These are phyloP conservation scores for Arctium minus DNA, from an alignment of 129 eudicot genomes.

Conservation along the genomic window DNA sequence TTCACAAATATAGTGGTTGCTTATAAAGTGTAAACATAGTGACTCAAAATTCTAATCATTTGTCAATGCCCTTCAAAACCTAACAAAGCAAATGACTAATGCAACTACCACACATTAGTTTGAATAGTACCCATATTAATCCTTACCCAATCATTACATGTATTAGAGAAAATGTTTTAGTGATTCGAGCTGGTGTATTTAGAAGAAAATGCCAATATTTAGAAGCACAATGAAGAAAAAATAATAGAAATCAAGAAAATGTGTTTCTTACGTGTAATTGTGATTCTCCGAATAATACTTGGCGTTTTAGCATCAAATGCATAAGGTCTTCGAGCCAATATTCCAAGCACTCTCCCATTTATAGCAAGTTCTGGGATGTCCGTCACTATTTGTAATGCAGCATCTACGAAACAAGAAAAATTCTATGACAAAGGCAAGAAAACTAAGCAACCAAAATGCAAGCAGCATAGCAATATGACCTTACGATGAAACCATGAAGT, in stretches of 20 bases:
- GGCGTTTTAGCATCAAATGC: conserved; percentile 3
- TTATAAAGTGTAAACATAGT: background rate
- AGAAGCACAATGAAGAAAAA: background rate
- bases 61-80: background rate
- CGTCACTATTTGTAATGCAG: conserved; percentile 24
- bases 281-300: conserved; percentile 7
- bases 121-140: background rate
- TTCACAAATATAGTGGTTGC: background rate
- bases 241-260: background rate
- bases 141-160: background rate
- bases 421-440: background rate
- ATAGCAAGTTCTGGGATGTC: conserved; percentile 16
- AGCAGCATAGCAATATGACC: background rate
- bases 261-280: background rate
- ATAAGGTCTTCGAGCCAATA: conserved; percentile 27
- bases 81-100: background rate
- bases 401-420: conserved; percentile 15
- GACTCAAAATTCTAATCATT: background rate
- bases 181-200: background rate
- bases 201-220: background rate
- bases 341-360: conserved; percentile 10
- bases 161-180: background rate
- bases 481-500: background rate
- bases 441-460: background rate
- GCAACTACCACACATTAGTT: background rate